Evolutionary conservation across 352 stramenopile species (phyloP), one percentile per base, ranked within the genome.

Genomic region (Phytophthora meadii): DNA sequence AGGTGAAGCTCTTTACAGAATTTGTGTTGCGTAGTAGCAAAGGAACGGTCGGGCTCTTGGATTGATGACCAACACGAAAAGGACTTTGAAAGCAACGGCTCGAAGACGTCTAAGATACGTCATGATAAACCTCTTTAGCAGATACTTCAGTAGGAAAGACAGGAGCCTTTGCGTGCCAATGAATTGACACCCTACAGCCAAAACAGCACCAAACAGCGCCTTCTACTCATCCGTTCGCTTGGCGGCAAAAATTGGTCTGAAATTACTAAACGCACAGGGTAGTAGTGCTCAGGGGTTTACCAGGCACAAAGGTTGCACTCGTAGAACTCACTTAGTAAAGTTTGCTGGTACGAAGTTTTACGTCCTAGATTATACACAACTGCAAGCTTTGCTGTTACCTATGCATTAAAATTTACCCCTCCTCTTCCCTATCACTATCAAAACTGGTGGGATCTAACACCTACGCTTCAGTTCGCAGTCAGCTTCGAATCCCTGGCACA

Each of bases 401-500:
- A 28, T 52, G 40, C 40, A 44, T 53, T 61, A 27, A 53, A n/a
- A 27, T 61, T 52, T 54, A 61, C 1, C 53, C 27, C 25, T 28
- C 15, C 17, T 40, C 17, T 36, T 25, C 52, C 9, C 22, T 34
- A 51, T 65, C 46, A 53, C 28, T 9, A 54, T 12, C 25, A 51
- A 54, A 42, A 40, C 5, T 28, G 27, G 22, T 30, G 46, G 28
- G 28, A 34, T 11, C 17, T 14, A 5, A 17, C 36, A 7, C 53
- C 56, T 40, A 27, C n/a, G 25, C 8, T 61, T 28, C n/a, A 42
- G 27, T 54, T 32, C 32, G 22, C 22, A 49, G 3, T 67, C 46
- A 63, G 49, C 56, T 71, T 66, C 36, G 17, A 60, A 58, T 32
- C n/a, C 54, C 36, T 6, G 49, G 15, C n/a, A 62, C 55, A 49